These are phyloP conservation scores for Cylindrodendrum hubeiense DNA, from an alignment of 2,329 filamentous ascomycete genomes.

Conservation along the genomic window DNA sequence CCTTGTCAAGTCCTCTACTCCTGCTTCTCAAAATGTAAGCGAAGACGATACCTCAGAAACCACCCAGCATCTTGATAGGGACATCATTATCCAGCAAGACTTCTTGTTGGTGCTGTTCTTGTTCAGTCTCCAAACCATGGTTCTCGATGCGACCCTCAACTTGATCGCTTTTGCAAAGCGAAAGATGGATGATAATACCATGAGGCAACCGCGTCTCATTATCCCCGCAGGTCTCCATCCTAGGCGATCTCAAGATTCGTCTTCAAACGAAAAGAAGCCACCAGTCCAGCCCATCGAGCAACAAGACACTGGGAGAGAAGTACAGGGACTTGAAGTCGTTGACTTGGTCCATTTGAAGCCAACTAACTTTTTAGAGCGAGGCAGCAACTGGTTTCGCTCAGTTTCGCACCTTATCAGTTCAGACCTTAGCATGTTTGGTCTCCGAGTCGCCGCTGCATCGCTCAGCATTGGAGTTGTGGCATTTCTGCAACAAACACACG, in stretches of 20 bases:
- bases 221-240: neutral
- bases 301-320: neutral
- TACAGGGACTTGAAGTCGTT: slow-evolving; percentile 17
- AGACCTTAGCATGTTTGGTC: slow-evolving; percentile 24
- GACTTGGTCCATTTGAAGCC: slow-evolving; percentile 27
- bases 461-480: slow-evolving; percentile 25
- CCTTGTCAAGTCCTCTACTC: slow-evolving; percentile 2
- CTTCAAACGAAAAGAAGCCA: neutral
- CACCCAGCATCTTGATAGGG: neutral
- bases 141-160: slow-evolving; percentile 17
- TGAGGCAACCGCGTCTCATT: slow-evolving; percentile 4
- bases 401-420: slow-evolving; percentile 21
- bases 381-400: slow-evolving; percentile 13
- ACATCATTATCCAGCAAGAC: slow-evolving; percentile 20
- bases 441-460: slow-evolving; percentile 25
- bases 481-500: slow-evolving; percentile 22
- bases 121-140: slow-evolving; percentile 18
- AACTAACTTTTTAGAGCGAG: slow-evolving; percentile 18
- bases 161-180: slow-evolving; percentile 21
- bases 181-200: slow-evolving; percentile 12
- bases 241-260: too few species aligned
- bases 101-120: slow-evolving; percentile 22
- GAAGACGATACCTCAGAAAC: slow-evolving; percentile 2
- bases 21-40: neutral
- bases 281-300: neutral